Percentiles rank a stretch among this genome's conserved stretches.
Evolutionary conservation across 116 monocot species (phyloP).

Genomic region (Trichopus zeylanicus): DNA sequence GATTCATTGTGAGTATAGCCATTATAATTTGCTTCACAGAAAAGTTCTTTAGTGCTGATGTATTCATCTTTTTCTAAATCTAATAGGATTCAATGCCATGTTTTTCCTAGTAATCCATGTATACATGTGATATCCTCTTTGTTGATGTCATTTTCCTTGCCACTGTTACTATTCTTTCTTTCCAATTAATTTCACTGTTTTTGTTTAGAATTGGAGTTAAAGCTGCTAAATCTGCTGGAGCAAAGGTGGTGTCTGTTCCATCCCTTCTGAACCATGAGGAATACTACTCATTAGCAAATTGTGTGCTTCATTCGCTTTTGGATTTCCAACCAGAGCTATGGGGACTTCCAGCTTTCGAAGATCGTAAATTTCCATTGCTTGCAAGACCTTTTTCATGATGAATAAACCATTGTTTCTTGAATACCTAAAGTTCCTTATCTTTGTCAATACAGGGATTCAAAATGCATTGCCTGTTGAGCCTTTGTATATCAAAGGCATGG

Average conservation of each 20-base stretch:
- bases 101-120: no score
- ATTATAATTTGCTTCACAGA: no score
- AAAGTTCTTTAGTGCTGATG: neutral
- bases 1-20: slow-evolving; percentile 52
- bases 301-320: slow-evolving; percentile 49
- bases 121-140: no score
- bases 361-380: slow-evolving; percentile 29
- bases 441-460: slow-evolving; percentile 33
- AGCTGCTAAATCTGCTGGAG: slow-evolving; percentile 68
- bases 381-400: neutral
- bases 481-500: slow-evolving; percentile 18
- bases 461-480: slow-evolving; percentile 51
- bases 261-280: slow-evolving; percentile 42
- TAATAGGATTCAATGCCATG: neutral
- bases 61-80: no score
- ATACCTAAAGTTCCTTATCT: neutral
- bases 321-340: slow-evolving; percentile 71
- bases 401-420: neutral
- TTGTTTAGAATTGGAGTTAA: slow-evolving; percentile 50
- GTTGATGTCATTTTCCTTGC: no score
- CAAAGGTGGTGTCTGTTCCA: slow-evolving; percentile 62
- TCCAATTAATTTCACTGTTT: neutral
- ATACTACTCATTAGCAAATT: slow-evolving; percentile 39
- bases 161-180: no score
- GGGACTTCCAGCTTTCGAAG: slow-evolving; percentile 60